Evolutionary conservation across 73 alveolate genomes (phyloP).

Genomic region (Durusdinium trenchii): DNA sequence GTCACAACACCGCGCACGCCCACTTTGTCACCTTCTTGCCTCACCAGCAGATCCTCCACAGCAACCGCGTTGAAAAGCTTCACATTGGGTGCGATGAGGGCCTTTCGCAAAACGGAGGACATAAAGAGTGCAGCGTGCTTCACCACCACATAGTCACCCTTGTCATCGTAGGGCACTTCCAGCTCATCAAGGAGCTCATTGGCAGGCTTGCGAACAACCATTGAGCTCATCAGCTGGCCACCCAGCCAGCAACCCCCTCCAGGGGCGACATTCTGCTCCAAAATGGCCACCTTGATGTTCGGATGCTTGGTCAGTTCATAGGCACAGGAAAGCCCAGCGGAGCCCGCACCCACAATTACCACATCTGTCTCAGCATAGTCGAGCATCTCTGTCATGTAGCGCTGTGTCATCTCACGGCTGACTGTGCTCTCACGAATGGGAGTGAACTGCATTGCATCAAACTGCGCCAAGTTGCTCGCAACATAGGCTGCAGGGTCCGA

Average conservation of each 20-base stretch:
- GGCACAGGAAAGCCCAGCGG: constrained; percentile 94
- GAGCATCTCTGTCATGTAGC: constrained; percentile 89
- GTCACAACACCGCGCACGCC: constrained; percentile 90
- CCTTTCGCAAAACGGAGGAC: constrained; percentile 90
- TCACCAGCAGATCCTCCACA: constrained; percentile 89
- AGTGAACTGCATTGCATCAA: constrained; percentile 87
- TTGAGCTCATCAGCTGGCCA: constrained; percentile 91
- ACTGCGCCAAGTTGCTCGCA: constrained; percentile 62
- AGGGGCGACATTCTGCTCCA: constrained; percentile 95
- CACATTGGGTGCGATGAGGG: constrained; percentile 91
- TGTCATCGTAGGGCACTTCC: constrained; percentile 89
- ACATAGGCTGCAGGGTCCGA: constrained; percentile 79
- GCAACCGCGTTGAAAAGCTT: constrained; percentile 95
- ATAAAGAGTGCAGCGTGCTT: constrained; percentile 94
- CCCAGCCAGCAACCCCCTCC: constrained; percentile 96
- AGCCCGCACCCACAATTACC: constrained; percentile 92
- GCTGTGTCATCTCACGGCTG: constrained; percentile 92
- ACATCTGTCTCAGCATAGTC: constrained; percentile 95
- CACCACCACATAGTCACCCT: constrained; percentile 95
- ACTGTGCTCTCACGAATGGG: constrained; percentile 92
- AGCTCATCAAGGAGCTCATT: constrained; percentile 82
- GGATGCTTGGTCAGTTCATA: constrained; percentile 95
- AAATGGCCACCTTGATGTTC: constrained; percentile 83
- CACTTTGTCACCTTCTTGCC: constrained; percentile 62
- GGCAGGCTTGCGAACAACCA: constrained; percentile 96